phyloP scores from a whole-genome alignment of 306 rosid species.

The Cucumis cinereus region DNA sequence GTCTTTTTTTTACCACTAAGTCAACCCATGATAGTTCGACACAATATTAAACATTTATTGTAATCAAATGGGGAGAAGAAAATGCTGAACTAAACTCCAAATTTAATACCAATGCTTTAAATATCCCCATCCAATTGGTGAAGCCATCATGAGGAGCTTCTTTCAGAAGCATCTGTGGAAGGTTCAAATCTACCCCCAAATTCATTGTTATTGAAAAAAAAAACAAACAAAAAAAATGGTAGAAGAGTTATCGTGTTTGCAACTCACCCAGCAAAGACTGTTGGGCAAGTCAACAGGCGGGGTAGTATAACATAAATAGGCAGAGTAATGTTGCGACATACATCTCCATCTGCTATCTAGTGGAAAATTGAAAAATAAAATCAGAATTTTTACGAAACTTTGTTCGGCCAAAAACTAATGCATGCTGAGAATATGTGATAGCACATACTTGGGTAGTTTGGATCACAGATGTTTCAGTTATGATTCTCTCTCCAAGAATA shows the following conservation, averaged over 20 bases:
- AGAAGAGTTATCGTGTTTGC: not conserved
- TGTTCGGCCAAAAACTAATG: not conserved
- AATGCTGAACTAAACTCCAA: not conserved
- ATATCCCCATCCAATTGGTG: not conserved
- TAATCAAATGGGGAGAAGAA: not conserved
- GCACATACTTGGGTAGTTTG: slow-evolving; percentile 76
- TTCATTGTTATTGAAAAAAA: too few relatives aligned
- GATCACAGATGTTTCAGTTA: slow-evolving; percentile 62
- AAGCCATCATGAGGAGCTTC: not conserved
- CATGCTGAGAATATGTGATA: not conserved
- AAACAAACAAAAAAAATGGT: not conserved
- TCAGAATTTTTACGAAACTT: not conserved
- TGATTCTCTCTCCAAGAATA: slow-evolving; percentile 77
- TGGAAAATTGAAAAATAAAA: not conserved
- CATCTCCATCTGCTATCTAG: slow-evolving; percentile 90
- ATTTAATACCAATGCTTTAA: not conserved
- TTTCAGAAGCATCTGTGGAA: not conserved
- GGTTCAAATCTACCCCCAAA: not conserved
- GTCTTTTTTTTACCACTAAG: too few relatives aligned
- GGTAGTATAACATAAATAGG: slow-evolving; percentile 73
- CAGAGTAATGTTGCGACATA: slow-evolving; percentile 45
- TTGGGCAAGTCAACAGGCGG: slow-evolving; percentile 87
- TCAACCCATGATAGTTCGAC: too few relatives aligned
- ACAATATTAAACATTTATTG: not conserved
- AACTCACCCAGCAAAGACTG: slow-evolving; percentile 77